Base-by-base conservation (phyloP, 257 asterid genomes). In the Capsicum rhomboideum region DNA sequence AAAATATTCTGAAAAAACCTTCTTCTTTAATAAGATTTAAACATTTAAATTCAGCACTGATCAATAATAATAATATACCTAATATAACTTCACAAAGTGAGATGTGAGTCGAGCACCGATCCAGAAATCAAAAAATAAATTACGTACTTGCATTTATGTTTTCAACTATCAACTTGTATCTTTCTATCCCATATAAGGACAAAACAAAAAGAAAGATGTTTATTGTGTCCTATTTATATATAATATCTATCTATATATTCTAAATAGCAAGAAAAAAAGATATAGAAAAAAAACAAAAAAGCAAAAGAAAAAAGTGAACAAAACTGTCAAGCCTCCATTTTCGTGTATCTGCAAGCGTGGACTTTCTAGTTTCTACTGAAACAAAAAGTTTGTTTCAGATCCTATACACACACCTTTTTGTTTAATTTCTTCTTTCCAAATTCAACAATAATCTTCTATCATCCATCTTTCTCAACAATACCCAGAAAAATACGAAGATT, bases 271-370 rank as follows among this genome's bases (percentile, higher is more conserved):
- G 16, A 66, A 7, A 8, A 28, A 1, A 6, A 14, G 13, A 14
- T n/a, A 5, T 6, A 11, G 26, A 12, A 6, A 29, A 40, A 40
- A 40, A 40, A 4, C 0, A 40, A 56, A 8, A 56, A 3, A 55
- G 2, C 10, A 61, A 72, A 44, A 10, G 2, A 11, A 2, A 0
- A 49, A 50, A 49, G 49, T 14, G n/a, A 49, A 16, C 63, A 14
- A 50, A 75, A 49, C 44, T 23, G 46, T 42, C 26, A 50, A 4
- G 63, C 63, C 81, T 77, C 63, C 63, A 77, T 77, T 77, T 77
- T 77, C 61, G 81, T 34, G 40, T 50, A 77, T 77, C 13, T 26
- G 17, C 46, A 74, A 77, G 81, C 81, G 81, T 77, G 81, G 81
- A 77, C 81, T 77, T 77, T 77, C 44, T 77, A 16, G 63, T 75